Percentiles rank a stretch among this genome's conserved stretches.
Conservation (phyloP, 139 green algal species). For the Chlamydomonas asymmetrica region DNA sequence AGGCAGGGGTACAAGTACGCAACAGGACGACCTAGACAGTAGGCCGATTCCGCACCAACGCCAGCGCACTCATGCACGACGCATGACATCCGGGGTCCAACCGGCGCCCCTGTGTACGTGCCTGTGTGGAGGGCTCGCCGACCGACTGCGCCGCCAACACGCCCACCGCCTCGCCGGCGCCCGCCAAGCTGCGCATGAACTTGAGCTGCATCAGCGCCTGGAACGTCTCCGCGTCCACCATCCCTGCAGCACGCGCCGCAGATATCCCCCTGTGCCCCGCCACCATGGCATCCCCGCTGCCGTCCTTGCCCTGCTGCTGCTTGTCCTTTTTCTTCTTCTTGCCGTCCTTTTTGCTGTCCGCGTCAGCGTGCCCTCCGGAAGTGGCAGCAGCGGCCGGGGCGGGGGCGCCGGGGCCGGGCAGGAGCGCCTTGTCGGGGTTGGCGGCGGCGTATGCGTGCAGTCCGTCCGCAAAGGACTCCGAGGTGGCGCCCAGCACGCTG, state of each 20-base stretch:
- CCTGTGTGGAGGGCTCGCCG: slow-evolving; percentile 82
- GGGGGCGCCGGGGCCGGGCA: not conserved
- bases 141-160: slow-evolving; percentile 94
- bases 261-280: not conserved
- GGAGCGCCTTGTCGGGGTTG: slow-evolving; percentile 51
- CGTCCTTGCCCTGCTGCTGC: not conserved
- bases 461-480: slow-evolving; percentile 74
- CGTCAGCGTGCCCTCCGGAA: too few relatives aligned
- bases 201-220: slow-evolving; percentile 82
- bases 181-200: slow-evolving; percentile 75
- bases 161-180: slow-evolving; percentile 91
- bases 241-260: not conserved
- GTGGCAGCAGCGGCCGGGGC: too few relatives aligned
- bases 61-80: too few relatives aligned
- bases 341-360: slow-evolving; percentile 23
- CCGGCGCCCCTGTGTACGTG: slow-evolving; percentile 60
- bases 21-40: too few relatives aligned
- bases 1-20: too few relatives aligned
- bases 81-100: too few relatives aligned
- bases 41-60: too few relatives aligned
- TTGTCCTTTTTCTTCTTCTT: slow-evolving; percentile 39
- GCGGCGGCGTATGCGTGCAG: slow-evolving; percentile 54
- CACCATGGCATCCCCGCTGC: not conserved
- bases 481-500: slow-evolving; percentile 68
- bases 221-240: slow-evolving; percentile 25